A percentile compares a stretch with the other conserved stretches of the same genome.
Conservation (phyloP, 345 rosid genomes). For the Citrus medica region DNA sequence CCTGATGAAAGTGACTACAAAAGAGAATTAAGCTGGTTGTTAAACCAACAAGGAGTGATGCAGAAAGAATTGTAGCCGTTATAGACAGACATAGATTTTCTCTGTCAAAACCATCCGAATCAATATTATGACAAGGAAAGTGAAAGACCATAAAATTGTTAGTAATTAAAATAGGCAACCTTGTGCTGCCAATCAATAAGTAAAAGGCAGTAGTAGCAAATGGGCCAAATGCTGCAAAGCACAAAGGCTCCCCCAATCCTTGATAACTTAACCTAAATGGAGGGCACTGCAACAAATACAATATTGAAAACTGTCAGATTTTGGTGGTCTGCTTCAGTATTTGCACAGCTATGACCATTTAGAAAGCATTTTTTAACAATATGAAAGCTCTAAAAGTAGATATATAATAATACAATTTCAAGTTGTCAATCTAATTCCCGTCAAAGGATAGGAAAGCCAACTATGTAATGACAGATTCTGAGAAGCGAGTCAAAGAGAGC, state of each 20-base stretch:
- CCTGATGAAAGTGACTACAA: slow-evolving; percentile 97
- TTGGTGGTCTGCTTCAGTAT: not conserved
- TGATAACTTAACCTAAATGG: slow-evolving; percentile 90
- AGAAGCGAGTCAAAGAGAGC: not conserved
- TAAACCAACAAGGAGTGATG: slow-evolving; percentile 73
- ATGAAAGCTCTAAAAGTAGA: not conserved
- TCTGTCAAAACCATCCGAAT: slow-evolving; percentile 35
- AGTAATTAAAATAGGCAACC: slow-evolving; percentile 31
- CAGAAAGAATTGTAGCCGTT: slow-evolving; percentile 52
- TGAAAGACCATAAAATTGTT: not conserved
- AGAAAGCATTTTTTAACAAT: not conserved
- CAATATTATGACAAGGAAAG: not conserved
- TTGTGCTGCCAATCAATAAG: slow-evolving; percentile 51
- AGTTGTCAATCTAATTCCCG: not conserved
- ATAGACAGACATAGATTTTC: slow-evolving; percentile 39
- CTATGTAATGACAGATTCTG: not conserved
- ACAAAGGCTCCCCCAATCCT: slow-evolving; percentile 92
- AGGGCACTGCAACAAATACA: slow-evolving; percentile 56
- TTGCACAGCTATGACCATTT: not conserved
- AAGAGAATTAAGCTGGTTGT: slow-evolving; percentile 86
- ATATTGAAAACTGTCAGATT: not conserved
- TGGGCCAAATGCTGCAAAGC: slow-evolving; percentile 94
- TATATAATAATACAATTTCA: not conserved
- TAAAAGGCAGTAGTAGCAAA: slow-evolving; percentile 90
- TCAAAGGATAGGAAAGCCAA: not conserved